phyloP scores from a whole-genome alignment of 2,329 filamentous ascomycete species.

The Uncinocarpus reesii region DNA sequence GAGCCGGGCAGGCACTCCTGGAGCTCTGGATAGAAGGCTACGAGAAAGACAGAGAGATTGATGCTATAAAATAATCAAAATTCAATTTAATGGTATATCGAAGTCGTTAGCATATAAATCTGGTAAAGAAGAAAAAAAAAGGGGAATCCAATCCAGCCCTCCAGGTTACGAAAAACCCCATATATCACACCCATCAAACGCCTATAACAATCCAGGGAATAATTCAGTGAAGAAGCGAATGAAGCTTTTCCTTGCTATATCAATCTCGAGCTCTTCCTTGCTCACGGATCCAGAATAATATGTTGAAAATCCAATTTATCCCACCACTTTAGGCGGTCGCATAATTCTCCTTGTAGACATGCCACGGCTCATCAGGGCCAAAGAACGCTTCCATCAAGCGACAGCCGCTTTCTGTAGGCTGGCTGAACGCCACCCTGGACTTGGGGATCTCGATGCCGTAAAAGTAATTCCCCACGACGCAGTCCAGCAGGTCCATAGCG shows the following conservation, averaged over 20 bases:
- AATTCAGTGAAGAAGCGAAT: not conserved
- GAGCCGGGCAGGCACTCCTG: not conserved
- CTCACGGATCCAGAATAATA: slow-evolving; percentile 11
- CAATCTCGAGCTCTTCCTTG: not conserved
- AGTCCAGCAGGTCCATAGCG: slow-evolving; percentile 48
- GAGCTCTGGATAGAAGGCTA: not conserved
- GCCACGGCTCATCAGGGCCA: slow-evolving; percentile 46
- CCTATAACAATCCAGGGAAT: not conserved
- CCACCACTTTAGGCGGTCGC: too few relatives aligned
- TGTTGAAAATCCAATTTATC: slow-evolving; percentile 15
- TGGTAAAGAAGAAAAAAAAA: not conserved
- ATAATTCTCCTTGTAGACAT: slow-evolving; percentile 45
- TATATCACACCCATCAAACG: not conserved
- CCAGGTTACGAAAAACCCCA: not conserved
- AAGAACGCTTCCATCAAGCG: slow-evolving; percentile 50
- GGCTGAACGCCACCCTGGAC: slow-evolving; percentile 51
- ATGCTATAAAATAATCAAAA: not conserved
- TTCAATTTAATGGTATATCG: not conserved
- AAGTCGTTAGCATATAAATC: not conserved
- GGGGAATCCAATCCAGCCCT: not conserved
- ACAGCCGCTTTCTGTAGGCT: slow-evolving; percentile 54
- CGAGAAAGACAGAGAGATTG: not conserved
- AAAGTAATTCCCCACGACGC: slow-evolving; percentile 46
- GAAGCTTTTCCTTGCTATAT: not conserved
- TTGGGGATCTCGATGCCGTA: slow-evolving; percentile 47